Evolutionary conservation across 345 rosid genomes (phyloP), one percentile per base, ranked within the genome.

Genomic region (Hibiscus tridactylites): DNA sequence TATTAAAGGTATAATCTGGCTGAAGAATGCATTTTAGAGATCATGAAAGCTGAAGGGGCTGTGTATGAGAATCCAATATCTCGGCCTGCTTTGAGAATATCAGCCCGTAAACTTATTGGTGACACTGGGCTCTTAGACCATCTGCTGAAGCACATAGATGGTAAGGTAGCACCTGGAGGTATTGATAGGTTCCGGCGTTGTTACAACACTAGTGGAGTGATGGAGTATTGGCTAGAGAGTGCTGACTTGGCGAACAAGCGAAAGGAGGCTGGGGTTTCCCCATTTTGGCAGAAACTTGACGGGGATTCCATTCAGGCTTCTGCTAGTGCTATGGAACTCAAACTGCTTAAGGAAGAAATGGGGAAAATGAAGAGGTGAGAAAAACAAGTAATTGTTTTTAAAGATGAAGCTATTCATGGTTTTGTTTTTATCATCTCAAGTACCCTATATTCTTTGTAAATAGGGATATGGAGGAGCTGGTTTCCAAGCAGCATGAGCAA

Each of bases 101-200:
- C 81, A 58, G 96, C 91, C 57, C 95, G 96, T 31, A 82, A 78
- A 74, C 79, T 68, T 65, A 90, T 94, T 68, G 94, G 95, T 64
- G 98, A 94, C 66, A 94, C 97, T 65, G 98, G 98, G 21, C 91
- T 94, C 61, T 87, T 94, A 79, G 98, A 94, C 79, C 98, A 94
- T 78, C 81, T 86, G 31, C 79, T 91, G 80, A 94, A 94, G 94
- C 95, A 94, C 79, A 83, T 90, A 52, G 97, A 90, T 72, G 96
- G 96, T 53, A 88, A 83, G 72, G 90, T 94, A 49, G 94, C 97
- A 9, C 96, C 97, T 6, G 87, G 88, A 71, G 97, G 97, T 78
- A 64, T 76, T 37, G 93, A 91, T 68, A 84, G 98, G 58, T 91
- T 88, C 77, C 82, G 96, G 68, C 88, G 98, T 64, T 90, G 96